Base-by-base conservation (phyloP, 805 yeast genomes). In the Saturnispora sanitii region DNA sequence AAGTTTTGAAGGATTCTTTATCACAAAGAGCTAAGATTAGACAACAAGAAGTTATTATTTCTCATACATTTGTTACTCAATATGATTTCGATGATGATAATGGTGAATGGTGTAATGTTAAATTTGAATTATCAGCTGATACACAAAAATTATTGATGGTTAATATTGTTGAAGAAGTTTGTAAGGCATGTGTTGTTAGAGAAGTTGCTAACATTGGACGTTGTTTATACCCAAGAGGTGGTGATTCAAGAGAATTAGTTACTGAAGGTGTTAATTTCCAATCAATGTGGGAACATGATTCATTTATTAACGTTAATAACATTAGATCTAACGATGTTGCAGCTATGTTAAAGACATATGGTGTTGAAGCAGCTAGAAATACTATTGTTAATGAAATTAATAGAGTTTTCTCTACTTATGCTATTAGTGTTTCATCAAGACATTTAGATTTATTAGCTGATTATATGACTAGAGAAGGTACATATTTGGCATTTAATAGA, bases 391-490 rank as follows among this genome's bases (percentile, higher is more conserved):
- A 85, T 55, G 99, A 92, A 71, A 84, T 92, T 61, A 82, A 84
- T 65, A 83, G 85, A 53, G 99, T 92, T 53, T 92, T 92, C 76
- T 85, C 86, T 45, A 87, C 94, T 40, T 92, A 92, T 64, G 97
- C 97, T 55, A 92, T 92, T 58, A 68, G 87, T 45, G 98, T 92
- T 45, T 82, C 92, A 42, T 68, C 77, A 40, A 85, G 98, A 62
- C 99, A 92, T 68, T 77, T 92, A 66, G 98, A 92, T 59, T 76
- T 92, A 61, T 81, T 92, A 62, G 99, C 94, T 49, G 99, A 92
- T 64, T 84, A 85, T 86, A 92, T 92, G 99, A 92, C 99, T 4
- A 79, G 98, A 64, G 97, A 92, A 65, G 99, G 99, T 56, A 76
- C 94, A 2, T 92, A 88, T 59, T 67, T 90, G 58, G 95, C 99